Evolutionary conservation across 2,329 filamentous ascomycete species (phyloP).

Genomic region (Tothia fuscella): DNA sequence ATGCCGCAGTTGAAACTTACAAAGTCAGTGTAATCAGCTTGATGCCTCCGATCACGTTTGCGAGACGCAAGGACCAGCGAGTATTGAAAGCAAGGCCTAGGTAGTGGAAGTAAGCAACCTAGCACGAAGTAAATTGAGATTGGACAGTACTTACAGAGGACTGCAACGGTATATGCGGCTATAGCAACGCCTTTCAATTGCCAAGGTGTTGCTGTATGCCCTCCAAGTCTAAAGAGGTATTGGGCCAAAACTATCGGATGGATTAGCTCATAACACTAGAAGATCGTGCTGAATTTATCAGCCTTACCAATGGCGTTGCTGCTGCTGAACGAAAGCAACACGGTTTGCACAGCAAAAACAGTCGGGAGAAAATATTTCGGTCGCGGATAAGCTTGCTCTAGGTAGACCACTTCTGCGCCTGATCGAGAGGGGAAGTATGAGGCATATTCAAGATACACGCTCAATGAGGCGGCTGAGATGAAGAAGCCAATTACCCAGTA

Average conservation of each 20-base stretch:
- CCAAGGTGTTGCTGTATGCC: neutral
- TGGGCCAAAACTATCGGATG: constrained; percentile 40
- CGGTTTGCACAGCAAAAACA: neutral
- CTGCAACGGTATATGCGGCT: constrained; percentile 46
- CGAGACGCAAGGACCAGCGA: constrained; percentile 22
- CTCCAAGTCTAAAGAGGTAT: constrained; percentile 41
- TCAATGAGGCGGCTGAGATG: neutral
- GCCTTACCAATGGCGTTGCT: neutral
- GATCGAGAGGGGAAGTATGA: constrained; percentile 20
- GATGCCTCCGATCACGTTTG: constrained; percentile 45
- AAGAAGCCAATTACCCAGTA: constrained; percentile 9
- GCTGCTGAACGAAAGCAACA: constrained; percentile 1
- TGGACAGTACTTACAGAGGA: constrained; percentile 34
- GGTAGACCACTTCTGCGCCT: constrained; percentile 4
- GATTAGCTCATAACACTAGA: neutral
- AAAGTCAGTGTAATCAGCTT: constrained; percentile 51
- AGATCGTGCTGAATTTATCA: neutral
- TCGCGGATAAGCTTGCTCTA: constrained; percentile 9
- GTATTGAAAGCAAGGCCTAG: neutral
- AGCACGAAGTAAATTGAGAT: neutral
- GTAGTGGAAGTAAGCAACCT: neutral
- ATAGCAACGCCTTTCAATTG: constrained; percentile 2
- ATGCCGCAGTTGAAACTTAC: no score
- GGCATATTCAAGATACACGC: constrained; percentile 9
- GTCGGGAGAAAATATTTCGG: neutral